Evolutionary conservation across 257 asterid genomes (phyloP).

Genomic region (Penstemon barbatus): DNA sequence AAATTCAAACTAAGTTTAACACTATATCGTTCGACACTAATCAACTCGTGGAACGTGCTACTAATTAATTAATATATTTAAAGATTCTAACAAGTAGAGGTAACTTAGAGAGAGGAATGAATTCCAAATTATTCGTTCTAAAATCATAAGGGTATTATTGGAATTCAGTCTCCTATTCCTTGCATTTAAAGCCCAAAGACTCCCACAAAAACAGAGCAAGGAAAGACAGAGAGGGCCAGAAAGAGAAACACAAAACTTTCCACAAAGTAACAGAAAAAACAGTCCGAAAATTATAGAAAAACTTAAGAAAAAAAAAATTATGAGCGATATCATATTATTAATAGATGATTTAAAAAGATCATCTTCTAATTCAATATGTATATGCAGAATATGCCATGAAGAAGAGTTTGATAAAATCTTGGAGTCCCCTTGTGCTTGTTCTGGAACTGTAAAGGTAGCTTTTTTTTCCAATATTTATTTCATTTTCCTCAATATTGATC

Average conservation of each 20-base stretch:
- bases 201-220: slow-evolving; percentile 15
- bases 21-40: too few species aligned
- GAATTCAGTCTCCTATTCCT: slow-evolving; percentile 23
- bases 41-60: too few species aligned
- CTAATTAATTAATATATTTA: too few species aligned
- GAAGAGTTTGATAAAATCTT: slow-evolving; percentile 57
- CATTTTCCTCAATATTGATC: neutral
- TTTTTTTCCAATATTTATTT: neutral
- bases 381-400: slow-evolving; percentile 92
- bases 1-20: too few species aligned
- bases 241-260: slow-evolving; percentile 23
- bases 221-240: slow-evolving; percentile 20
- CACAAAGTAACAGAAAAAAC: slow-evolving; percentile 26
- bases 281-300: slow-evolving; percentile 7
- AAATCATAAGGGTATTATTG: slow-evolving; percentile 37
- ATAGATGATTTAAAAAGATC: slow-evolving; percentile 42
- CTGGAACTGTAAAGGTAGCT: slow-evolving; percentile 82
- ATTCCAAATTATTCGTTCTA: too few species aligned
- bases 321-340: slow-evolving; percentile 59
- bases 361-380: slow-evolving; percentile 27
- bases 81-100: too few species aligned
- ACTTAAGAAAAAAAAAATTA: slow-evolving; percentile 11
- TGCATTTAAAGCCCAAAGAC: slow-evolving; percentile 29
- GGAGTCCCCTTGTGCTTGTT: slow-evolving; percentile 86
- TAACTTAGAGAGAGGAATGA: too few species aligned